Evolutionary conservation across 257 asterid genomes (phyloP).

Genomic region (Anisodus acutangulus): DNA sequence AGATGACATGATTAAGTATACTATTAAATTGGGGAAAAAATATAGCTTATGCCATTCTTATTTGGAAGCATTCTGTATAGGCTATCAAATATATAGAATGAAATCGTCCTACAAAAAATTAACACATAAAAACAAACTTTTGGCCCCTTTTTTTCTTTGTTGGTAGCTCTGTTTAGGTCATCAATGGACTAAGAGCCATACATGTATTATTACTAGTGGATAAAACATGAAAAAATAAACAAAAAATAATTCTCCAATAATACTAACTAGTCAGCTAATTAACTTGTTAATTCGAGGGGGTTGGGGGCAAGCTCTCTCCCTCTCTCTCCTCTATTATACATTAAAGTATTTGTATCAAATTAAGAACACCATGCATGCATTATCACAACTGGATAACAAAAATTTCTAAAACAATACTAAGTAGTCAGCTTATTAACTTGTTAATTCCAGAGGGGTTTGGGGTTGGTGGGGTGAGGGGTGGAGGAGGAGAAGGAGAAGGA

Average conservation of each 20-base stretch:
- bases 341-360: no score
- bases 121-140: constrained; percentile 28
- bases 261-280: constrained; percentile 20
- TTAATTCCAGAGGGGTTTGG: no score
- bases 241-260: background rate
- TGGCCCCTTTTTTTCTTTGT: background rate
- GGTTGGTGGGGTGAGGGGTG: no score
- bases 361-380: constrained; percentile 20
- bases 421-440: background rate
- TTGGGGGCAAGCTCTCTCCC: background rate
- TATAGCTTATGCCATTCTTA: background rate
- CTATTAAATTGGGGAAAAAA: background rate
- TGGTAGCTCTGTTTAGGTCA: background rate
- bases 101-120: constrained; percentile 5
- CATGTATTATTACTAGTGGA: constrained; percentile 29
- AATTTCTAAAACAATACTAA: background rate
- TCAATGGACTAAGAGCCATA: constrained; percentile 28
- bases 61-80: constrained; percentile 24
- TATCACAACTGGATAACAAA: background rate
- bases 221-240: constrained; percentile 20
- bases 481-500: no score
- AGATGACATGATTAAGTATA: background rate
- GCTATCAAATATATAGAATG: constrained; percentile 20
- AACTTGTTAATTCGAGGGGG: no score
- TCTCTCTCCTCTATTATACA: constrained; percentile 33